A percentile compares a stretch with the other conserved stretches of the same genome.
Conservation (phyloP, 371 early-diverging fungal genomes). For the Mortierella sp. region DNA sequence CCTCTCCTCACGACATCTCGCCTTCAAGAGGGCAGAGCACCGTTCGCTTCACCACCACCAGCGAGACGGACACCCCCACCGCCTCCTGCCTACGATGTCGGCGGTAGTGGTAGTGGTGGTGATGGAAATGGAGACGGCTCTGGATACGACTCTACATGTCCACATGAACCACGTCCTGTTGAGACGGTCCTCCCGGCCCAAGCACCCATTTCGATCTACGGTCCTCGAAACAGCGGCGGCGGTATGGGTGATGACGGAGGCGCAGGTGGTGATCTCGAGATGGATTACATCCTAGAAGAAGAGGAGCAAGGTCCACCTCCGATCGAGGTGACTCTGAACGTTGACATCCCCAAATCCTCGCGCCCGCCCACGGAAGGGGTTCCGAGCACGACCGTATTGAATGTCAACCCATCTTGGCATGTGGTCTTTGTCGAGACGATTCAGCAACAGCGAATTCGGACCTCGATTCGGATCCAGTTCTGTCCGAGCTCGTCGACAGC, state of each 20-base stretch:
- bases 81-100: not conserved
- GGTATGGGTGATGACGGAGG: not conserved
- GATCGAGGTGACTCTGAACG: constrained; percentile 48
- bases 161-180: not conserved
- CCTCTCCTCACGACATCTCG: not conserved
- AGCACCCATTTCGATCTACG: constrained; percentile 22
- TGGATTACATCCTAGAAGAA: constrained; percentile 18
- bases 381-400: constrained; percentile 29
- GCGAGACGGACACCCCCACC: not conserved
- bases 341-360: constrained; percentile 47
- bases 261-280: constrained; percentile 15
- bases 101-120: not conserved
- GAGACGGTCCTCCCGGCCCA: constrained; percentile 16
- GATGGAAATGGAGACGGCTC: not conserved
- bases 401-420: constrained; percentile 54
- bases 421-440: constrained; percentile 50
- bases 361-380: constrained; percentile 21
- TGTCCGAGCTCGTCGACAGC: constrained; percentile 29
- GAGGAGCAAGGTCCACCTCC: constrained; percentile 14
- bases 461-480: constrained; percentile 39
- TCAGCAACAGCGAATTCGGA: constrained; percentile 22
- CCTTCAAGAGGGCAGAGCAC: not conserved
- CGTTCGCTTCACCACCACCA: not conserved
- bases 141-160: not conserved
- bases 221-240: not conserved